phyloP scores from a whole-genome alignment of 345 rosid genomes.

The Garcia nutans region DNA sequence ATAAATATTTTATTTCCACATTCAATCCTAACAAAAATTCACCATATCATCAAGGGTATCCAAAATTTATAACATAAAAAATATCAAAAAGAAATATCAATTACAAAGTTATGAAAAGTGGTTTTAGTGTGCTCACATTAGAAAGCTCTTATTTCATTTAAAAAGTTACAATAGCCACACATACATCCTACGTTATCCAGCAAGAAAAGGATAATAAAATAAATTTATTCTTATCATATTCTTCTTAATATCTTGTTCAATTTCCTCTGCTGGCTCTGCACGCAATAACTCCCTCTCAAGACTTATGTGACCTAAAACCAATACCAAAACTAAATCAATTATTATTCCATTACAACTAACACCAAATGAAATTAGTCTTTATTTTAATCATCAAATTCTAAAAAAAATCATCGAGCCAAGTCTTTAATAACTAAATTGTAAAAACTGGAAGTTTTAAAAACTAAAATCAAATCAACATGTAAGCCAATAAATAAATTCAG shows the following conservation, averaged over 20 bases:
- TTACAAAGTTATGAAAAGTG: too few relatives aligned
- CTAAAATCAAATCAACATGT: not conserved
- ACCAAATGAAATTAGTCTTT: not conserved
- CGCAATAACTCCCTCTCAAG: slow-evolving; percentile 35
- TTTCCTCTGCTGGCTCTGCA: slow-evolving; percentile 41
- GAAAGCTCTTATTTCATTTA: not conserved
- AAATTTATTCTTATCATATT: slow-evolving; percentile 44
- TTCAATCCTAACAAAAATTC: too few relatives aligned
- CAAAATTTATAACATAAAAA: too few relatives aligned
- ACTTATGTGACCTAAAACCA: slow-evolving; percentile 43
- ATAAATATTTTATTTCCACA: too few relatives aligned
- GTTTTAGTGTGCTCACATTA: not conserved
- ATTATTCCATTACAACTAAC: slow-evolving; percentile 1
- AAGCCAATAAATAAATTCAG: not conserved
- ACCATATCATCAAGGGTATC: too few relatives aligned
- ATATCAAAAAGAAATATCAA: too few relatives aligned
- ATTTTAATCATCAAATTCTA: not conserved
- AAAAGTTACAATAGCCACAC: not conserved
- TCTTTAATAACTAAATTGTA: not conserved
- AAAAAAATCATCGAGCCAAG: not conserved
- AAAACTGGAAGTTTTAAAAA: not conserved
- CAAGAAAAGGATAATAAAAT: not conserved
- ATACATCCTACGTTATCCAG: too few relatives aligned
- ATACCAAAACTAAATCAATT: slow-evolving; percentile 25
- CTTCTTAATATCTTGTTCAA: slow-evolving; percentile 35